A percentile compares a stretch with the other conserved stretches of the same genome.
Conservation (phyloP, 345 rosid genomes). For the Ceriops decandra region DNA sequence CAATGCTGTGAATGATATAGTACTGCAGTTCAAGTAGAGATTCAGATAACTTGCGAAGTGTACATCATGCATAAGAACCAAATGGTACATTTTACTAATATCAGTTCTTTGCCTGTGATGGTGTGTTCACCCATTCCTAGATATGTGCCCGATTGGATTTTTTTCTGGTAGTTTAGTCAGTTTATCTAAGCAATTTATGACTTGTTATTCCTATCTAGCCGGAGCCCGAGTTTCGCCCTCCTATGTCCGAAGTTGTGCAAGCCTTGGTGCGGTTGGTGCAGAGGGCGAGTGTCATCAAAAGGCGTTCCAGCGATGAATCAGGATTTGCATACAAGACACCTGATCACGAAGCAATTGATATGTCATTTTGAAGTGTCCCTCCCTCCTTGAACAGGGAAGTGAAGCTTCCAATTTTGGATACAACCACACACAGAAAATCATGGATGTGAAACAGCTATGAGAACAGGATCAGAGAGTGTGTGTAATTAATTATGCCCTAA, state of each 20-base stretch:
- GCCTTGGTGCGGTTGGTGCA: slow-evolving; percentile 87
- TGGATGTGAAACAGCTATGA: neutral
- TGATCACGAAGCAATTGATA: slow-evolving; percentile 74
- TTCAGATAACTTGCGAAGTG: no score
- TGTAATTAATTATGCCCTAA: slow-evolving; percentile 35
- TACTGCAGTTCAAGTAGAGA: no score
- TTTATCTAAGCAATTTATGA: neutral
- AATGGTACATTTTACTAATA: no score
- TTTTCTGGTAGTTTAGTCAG: neutral
- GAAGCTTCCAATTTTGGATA: slow-evolving; percentile 15
- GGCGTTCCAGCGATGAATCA: slow-evolving; percentile 83
- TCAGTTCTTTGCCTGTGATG: neutral
- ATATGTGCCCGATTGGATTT: neutral
- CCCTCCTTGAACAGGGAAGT: slow-evolving; percentile 8
- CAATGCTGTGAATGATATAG: neutral
- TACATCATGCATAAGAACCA: no score
- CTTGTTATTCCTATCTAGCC: slow-evolving; percentile 44
- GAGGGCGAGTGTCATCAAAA: slow-evolving; percentile 77
- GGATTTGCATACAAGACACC: slow-evolving; percentile 81
- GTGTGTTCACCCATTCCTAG: neutral
- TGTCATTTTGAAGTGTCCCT: slow-evolving; percentile 37
- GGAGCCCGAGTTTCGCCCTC: slow-evolving; percentile 97
- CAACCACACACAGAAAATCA: slow-evolving; percentile 3
- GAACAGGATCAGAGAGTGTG: slow-evolving; percentile 1
- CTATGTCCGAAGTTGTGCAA: slow-evolving; percentile 99